Base-by-base conservation (phyloP, 2,329 filamentous ascomycete species). In the Xylariaceae sp. region DNA sequence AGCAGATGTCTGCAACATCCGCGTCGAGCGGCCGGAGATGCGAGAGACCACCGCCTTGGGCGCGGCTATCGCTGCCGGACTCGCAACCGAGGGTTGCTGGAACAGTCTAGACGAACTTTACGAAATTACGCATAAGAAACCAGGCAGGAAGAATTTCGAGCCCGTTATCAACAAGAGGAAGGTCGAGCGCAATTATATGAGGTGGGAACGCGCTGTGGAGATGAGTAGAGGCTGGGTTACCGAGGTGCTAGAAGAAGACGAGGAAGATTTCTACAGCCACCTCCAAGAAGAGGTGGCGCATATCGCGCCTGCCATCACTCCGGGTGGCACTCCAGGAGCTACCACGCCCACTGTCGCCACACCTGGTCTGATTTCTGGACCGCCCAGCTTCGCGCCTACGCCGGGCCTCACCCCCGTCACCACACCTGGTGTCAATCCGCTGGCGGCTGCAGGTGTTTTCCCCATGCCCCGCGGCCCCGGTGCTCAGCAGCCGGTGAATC, bases 1-100 rank as follows among this genome's bases (percentile, higher is more conserved):
- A 77, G 86, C 90, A 55, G 86, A 95, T 70, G 80, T 96, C 44
- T 89, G 87, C 60, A 73, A 84, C 48, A 94, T 95, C 58, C 86
- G 85, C 27, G 87, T 96, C 52, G 83, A 91, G 66, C 83, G 90
- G 19, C 90, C 90, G 0, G 79, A 82, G 48, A 95, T 96, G 90
- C 85, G 88, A 49, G 90, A 96, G 73, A 95, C 90, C 4, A 96
- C 90, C 1, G 87, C 90, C 1, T 79, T 96, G 2, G 90, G 90
- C 22, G 90, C 90, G 12, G 90, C 90, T 42, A 92, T 95, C 60
- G 89, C 90, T 14, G 90, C 90, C 9, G 90, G 88, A n/a, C 83
- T 95, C 52, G 89, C 90, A 9, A 57, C 63, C 10, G 82, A 88
- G 11, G 85, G 81, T 40, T 81, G 92, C 32, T 95, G 90, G 89